phyloP scores from a whole-genome alignment of 495 filamentous ascomycete genomes.

The Aspergillus ostianus region DNA sequence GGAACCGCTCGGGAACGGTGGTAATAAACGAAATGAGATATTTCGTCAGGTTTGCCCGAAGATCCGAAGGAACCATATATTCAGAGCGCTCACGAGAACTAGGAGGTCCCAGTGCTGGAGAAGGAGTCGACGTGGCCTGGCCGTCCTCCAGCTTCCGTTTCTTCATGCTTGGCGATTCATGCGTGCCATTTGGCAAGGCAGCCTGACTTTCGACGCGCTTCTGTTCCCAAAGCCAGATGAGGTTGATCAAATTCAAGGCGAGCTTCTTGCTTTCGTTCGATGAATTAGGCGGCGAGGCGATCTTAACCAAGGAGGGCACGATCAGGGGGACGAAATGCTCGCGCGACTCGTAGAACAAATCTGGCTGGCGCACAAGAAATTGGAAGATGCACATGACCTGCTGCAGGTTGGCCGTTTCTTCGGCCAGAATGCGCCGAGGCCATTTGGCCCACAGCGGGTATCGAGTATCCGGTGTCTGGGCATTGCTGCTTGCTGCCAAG shows the following conservation, averaged over 20 bases:
- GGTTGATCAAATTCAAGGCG: slow-evolving; percentile 80
- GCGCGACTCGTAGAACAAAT: slow-evolving; percentile 91
- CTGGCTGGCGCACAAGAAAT: slow-evolving; percentile 88
- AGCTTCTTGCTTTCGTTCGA: slow-evolving; percentile 93
- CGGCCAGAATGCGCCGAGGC: slow-evolving; percentile 84
- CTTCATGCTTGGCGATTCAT: slow-evolving; percentile 68
- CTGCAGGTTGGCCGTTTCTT: slow-evolving; percentile 95
- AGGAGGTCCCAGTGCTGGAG: slow-evolving; percentile 48
- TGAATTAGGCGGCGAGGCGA: slow-evolving; percentile 77
- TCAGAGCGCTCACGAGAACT: slow-evolving; percentile 57
- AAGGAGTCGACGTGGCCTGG: slow-evolving; percentile 35
- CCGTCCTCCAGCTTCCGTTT: slow-evolving; percentile 73
- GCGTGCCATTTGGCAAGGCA: slow-evolving; percentile 43
- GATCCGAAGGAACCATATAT: slow-evolving; percentile 62
- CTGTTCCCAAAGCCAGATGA: slow-evolving; percentile 94
- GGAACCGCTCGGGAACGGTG: slow-evolving; percentile 78
- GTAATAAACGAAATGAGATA: slow-evolving; percentile 95
- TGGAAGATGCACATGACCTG: slow-evolving; percentile 97
- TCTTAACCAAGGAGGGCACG: slow-evolving; percentile 83
- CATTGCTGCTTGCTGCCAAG: slow-evolving; percentile 29
- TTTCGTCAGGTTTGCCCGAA: slow-evolving; percentile 77
- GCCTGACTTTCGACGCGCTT: slow-evolving; percentile 58
- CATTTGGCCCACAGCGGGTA: slow-evolving; percentile 85
- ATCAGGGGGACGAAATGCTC: slow-evolving; percentile 88
- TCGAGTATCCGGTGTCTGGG: slow-evolving; percentile 49